Conservation (phyloP, 2,329 filamentous ascomycete genomes). For the Stagonosporopsis chrysanthemi region DNA sequence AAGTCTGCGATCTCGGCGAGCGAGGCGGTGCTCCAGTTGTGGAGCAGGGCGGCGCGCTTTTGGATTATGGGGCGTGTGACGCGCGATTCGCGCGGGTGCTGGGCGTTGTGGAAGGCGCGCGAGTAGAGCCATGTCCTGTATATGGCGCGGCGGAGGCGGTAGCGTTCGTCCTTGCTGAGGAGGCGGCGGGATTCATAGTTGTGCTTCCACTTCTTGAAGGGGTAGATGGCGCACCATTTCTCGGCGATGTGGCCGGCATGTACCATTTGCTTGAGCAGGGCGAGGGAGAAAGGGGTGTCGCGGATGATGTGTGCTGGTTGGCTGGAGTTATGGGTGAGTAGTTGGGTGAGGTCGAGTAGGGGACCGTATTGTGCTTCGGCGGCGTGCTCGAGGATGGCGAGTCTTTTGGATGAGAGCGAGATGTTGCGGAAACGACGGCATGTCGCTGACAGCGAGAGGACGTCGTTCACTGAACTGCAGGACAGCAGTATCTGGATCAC, state of each 20-base stretch:
- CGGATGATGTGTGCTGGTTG: slow-evolving; percentile 65
- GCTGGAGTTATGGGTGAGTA: slow-evolving; percentile 67
- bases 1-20: slow-evolving; percentile 68
- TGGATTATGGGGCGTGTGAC: slow-evolving; percentile 55
- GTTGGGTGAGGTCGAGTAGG: slow-evolving; percentile 64
- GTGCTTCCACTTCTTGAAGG: slow-evolving; percentile 68
- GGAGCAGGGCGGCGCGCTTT: slow-evolving; percentile 63
- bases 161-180: slow-evolving; percentile 59
- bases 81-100: slow-evolving; percentile 60
- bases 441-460: slow-evolving; percentile 62
- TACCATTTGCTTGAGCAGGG: slow-evolving; percentile 64
- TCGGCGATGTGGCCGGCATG: slow-evolving; percentile 62
- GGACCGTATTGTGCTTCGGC: slow-evolving; percentile 66
- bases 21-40: slow-evolving; percentile 65
- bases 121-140: slow-evolving; percentile 69
- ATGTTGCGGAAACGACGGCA: slow-evolving; percentile 63
- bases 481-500: slow-evolving; percentile 64
- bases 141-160: slow-evolving; percentile 62
- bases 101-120: slow-evolving; percentile 64
- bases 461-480: slow-evolving; percentile 60
- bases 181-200: slow-evolving; percentile 64
- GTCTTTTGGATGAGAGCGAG: slow-evolving; percentile 61
- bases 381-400: slow-evolving; percentile 61
- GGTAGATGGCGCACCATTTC: slow-evolving; percentile 68
- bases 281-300: slow-evolving; percentile 60